Base-by-base conservation (phyloP, 2,329 filamentous ascomycete species). In the Colletotrichum trifolii region DNA sequence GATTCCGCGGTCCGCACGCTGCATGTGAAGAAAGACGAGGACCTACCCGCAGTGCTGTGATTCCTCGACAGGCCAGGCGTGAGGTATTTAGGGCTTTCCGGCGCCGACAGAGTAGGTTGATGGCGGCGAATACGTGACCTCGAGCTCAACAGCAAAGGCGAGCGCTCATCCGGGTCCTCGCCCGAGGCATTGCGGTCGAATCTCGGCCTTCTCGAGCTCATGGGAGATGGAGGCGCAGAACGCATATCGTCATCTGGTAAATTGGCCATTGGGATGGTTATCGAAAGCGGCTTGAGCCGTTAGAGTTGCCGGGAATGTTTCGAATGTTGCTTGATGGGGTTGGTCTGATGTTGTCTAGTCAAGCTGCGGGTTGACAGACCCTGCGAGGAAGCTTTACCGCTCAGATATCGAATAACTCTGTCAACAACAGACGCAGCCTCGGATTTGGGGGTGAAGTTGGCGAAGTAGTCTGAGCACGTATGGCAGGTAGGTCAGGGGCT, bases 1-100 rank as follows among this genome's bases (percentile, higher is more conserved):
- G 13, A 11, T 36, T 60, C 13, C 56, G 43, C 38, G 61, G 17
- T 40, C 17, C 43, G 10, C 13, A 13, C 56, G 10, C 25, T 13
- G 38, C 50, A 40, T 48, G 38, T 38, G 45, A 45, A 34, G 15
- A 45, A 46, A 17, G 43, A 4, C n/a, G 36, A 47, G 6, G 9
- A 71, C 75, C 46, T 74, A 81, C 82, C 81, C 39, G 74, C 72
- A 69, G 78, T 81, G 71, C 81, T 84, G 17, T 83, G 81, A 33
- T 82, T 81, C 58, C 76, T 75, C 17, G 76, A 74, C 50, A 77
- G 62, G 54, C 68, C 52, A 5, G 64, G 65, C 12, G 63, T 58
- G 4, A 54, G 62, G 46, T 63, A 45, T 64, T 69, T 64, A 2
- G 11, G 74, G 68, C 46, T 72, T 69, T 45, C 69, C 67, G 57